phyloP scores from a whole-genome alignment of 2,329 filamentous ascomycete species.

The Colletotrichum sojae region DNA sequence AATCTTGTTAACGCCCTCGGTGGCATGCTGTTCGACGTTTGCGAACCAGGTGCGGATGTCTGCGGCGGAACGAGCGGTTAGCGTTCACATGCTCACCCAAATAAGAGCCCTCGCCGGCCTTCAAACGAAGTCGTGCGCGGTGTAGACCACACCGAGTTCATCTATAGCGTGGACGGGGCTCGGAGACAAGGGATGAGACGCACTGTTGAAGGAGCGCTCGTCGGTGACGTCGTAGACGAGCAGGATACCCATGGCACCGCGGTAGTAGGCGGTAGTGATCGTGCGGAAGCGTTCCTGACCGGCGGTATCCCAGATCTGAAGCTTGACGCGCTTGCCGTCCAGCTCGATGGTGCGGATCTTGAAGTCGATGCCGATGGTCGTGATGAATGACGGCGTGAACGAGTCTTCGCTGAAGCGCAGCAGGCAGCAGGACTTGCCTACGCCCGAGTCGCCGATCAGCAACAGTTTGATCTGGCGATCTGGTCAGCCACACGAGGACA shows the following conservation, averaged over 20 bases:
- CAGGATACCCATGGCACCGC: slow-evolving; percentile 97
- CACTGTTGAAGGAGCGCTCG: slow-evolving; percentile 95
- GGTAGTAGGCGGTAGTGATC: slow-evolving; percentile 98
- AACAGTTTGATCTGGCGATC: slow-evolving; percentile 88
- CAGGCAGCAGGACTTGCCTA: slow-evolving; percentile 97
- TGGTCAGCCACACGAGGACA: slow-evolving; percentile 42
- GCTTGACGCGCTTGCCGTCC: slow-evolving; percentile 97
- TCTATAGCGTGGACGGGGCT: background rate
- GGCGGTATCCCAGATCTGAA: slow-evolving; percentile 99
- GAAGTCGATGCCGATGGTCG: slow-evolving; percentile 99
- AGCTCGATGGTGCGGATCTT: slow-evolving; percentile 99
- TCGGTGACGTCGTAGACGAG: slow-evolving; percentile 99
- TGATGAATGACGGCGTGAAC: slow-evolving; percentile 98
- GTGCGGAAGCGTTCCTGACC: slow-evolving; percentile 98
- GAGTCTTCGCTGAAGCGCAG: slow-evolving; percentile 97
- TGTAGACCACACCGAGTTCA: background rate
- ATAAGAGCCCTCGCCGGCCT: background rate
- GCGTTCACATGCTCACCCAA: slow-evolving; percentile 25
- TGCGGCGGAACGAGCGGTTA: slow-evolving; percentile 57
- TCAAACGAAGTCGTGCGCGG: slow-evolving; percentile 1
- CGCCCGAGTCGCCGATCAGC: slow-evolving; percentile 95
- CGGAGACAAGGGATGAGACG: slow-evolving; percentile 49
- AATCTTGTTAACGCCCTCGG: slow-evolving; percentile 99
- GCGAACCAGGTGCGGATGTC: slow-evolving; percentile 99
- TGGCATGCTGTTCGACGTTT: slow-evolving; percentile 98